Conservation (phyloP, 2,329 filamentous ascomycete genomes). For the Fusarium nurragi region DNA sequence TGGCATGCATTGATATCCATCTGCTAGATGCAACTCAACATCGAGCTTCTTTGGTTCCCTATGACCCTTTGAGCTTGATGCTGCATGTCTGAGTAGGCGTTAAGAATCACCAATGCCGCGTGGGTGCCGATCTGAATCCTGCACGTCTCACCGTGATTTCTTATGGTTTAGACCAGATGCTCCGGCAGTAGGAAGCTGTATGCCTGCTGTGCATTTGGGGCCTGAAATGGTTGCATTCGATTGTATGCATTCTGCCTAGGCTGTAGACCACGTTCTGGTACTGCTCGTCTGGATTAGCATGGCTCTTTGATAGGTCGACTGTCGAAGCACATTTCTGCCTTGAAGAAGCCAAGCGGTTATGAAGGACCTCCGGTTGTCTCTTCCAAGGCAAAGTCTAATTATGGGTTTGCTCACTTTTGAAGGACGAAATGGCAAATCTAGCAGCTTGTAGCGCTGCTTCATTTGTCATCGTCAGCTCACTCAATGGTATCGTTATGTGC, state of each 20-base stretch:
- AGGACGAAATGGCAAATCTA: not conserved
- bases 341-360: not conserved
- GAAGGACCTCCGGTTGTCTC: not conserved
- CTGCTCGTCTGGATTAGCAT: not conserved
- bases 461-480: constrained; percentile 34
- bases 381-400: not conserved
- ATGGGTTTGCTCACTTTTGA: not conserved
- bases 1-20: constrained; percentile 9
- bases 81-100: constrained; percentile 9
- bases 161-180: not conserved
- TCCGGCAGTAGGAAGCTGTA: not conserved
- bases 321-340: not conserved
- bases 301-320: not conserved
- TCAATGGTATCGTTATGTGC: constrained; percentile 13
- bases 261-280: constrained; percentile 5
- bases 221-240: constrained; percentile 12
- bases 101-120: constrained; percentile 3
- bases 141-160: constrained; percentile 21
- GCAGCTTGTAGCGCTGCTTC: not conserved
- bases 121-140: constrained; percentile 30
- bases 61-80: constrained; percentile 23
- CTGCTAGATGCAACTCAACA: constrained; percentile 12
- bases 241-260: not conserved
- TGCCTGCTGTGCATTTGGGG: not conserved
- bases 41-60: constrained; percentile 21